Conservation (phyloP, 305 asterid species). For the Fraxinus nigra region DNA sequence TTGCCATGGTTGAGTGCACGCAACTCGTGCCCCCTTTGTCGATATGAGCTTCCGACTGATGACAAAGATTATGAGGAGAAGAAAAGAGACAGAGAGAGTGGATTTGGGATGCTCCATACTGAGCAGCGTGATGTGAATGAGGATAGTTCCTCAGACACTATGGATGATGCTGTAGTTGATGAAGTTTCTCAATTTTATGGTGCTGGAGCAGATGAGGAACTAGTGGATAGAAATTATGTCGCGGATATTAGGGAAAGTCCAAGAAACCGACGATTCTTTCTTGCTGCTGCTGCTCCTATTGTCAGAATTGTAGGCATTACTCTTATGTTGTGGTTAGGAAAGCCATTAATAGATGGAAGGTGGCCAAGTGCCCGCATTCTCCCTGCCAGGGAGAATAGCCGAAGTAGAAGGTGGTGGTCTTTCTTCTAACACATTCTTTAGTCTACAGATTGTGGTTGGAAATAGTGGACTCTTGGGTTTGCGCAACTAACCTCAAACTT, state of each 20-base stretch:
- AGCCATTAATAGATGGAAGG: slow-evolving; percentile 40
- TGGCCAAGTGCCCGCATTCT: slow-evolving; percentile 30
- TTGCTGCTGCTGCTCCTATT: slow-evolving; percentile 65
- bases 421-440: slow-evolving; percentile 37
- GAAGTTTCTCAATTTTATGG: slow-evolving; percentile 26
- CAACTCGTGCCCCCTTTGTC: slow-evolving; percentile 92
- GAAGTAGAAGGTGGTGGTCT: slow-evolving; percentile 65
- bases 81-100: slow-evolving; percentile 33
- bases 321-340: slow-evolving; percentile 62
- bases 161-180: slow-evolving; percentile 27
- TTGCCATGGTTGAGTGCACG: slow-evolving; percentile 76
- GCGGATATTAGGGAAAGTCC: slow-evolving; percentile 26
- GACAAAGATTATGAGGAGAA: slow-evolving; percentile 71
- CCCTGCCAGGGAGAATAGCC: slow-evolving; percentile 39
- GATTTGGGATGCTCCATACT: slow-evolving; percentile 19
- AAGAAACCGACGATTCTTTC: slow-evolving; percentile 55
- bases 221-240: slow-evolving; percentile 22
- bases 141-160: slow-evolving; percentile 35
- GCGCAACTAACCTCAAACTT: neutral
- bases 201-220: slow-evolving; percentile 25
- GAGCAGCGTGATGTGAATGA: slow-evolving; percentile 34
- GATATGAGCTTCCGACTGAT: slow-evolving; percentile 89
- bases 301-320: slow-evolving; percentile 62
- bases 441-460: neutral
- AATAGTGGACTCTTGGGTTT: neutral